Evolutionary conservation across 805 yeast species (phyloP), one percentile per base, ranked within the genome.

Genomic region (Candida corydali): DNA sequence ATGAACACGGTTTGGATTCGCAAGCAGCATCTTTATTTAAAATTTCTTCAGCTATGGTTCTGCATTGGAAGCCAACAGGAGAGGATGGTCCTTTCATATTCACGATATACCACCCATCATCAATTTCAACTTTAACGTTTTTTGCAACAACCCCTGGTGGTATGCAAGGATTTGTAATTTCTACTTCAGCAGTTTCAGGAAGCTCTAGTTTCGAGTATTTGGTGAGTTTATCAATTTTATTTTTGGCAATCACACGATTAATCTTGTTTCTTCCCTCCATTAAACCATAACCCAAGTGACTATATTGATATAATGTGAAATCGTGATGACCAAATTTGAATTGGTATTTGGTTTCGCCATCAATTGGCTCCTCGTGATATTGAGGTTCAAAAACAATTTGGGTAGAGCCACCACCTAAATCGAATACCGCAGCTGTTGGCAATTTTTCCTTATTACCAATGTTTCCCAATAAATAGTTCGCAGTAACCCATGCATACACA

Each of bases 401-500:
- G 10, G 99, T 93, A 5, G 97, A 87, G 3, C 98, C 98, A 53
- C 98, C 98, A 50, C 98, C 99, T 42, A 93, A 75, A 61, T 93
- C 99, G 54, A 93, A 93, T 8, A 93, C 95, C 16, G 98, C 98
- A 34, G 95, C 95, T 9, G 98, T 93, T 20, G 95, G 88, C 17
- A 65, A 58, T 60, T 82, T 82, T 27, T 76, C 80, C 16, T 78
- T 59, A n/a, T 71, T 57, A 11, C 98, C 98, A 58, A 93, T 91
- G 66, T 91, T 93, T 28, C 97, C 98, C 49, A 91, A 73, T 46
- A 93, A 68, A 59, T 81, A 93, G 66, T 93, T 93, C 34, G 96
- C 81, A 18, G 99, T 93, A 59, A 93, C 84, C 99, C 99, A 93
- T 1, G 98, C 98, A 55, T 79, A 93, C 7, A 93, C 97, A 60